Evolutionary conservation across 805 yeast species (phyloP), one percentile per base, ranked within the genome.

Genomic region (Nakazawaea wickerhamii): DNA sequence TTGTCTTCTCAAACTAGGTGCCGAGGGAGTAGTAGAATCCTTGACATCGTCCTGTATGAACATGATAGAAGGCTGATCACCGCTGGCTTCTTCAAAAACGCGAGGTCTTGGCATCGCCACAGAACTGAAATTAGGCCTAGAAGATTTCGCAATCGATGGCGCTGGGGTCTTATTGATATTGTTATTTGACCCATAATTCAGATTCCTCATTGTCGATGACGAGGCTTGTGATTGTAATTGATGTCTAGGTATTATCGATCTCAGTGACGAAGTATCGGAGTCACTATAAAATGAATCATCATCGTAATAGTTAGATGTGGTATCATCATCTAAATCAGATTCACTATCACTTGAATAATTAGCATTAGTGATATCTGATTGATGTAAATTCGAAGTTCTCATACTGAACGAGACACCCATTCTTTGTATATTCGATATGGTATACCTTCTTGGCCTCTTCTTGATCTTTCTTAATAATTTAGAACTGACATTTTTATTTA

Each of bases 361-460:
- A 15, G 58, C 51, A 23, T 53, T 46, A 14, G 45, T 49, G 31
- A 58, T 50, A 36, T 60, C 70, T 25, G 61, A 49, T 15, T 61
- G 63, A 7, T 61, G 60, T 3, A 79, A 62, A 50, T 65, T 68
- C 43, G 71, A 77, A 1, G 91, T 76, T 45, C 81, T 81, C 81
- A 90, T 84, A 39, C 82, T 80, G 46, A 86, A 73, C 1, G 93
- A 79, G 4, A 89, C 75, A 0, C 96, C 96, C 50, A 83, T 66
- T 46, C 77, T 79, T 55, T 85, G 93, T 40, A 88, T 59, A 40
- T 80, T 77, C 8, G 91, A 77, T 17, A 86, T 59, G 0, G 79
- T 71, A 42, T 66, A 70, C 35, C 77, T 57, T 44, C 76, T 55
- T 7, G 40, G 33, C 15, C 40, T 66, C 22, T 44, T 60, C 20